Base-by-base conservation (phyloP, 192 early-diverging fungal genomes). In the Backusella psychrophila region DNA sequence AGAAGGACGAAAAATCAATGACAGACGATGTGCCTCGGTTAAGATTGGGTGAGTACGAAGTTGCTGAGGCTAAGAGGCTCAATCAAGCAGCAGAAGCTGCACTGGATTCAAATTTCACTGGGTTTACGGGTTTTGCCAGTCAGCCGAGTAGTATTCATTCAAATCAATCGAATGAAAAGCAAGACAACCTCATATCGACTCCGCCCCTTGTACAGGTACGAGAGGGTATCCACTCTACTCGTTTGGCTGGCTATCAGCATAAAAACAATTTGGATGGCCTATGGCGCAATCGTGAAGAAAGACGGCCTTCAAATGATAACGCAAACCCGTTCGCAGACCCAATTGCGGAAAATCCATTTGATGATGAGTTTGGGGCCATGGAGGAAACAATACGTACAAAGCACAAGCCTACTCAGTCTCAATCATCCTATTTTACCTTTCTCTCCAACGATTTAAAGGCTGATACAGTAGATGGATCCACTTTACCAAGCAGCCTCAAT, bases 291-390 rank as follows among this genome's bases (percentile, higher is more conserved):
- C 68, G 65, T 65, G 56, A 71, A 59, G 46, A 71, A 52, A 21
- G 69, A 7, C 21, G 69, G 2, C 21, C 46, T 21, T 65, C 69
- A 71, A 63, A 21, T 29, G 35, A 21, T 35, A 29, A 29, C 59
- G 7, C 26, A 63, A 73, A 81, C 33, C 79, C 79, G 1, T 81
- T 80, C 73, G 17, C 71, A 34, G 76, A 77, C 44, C 52, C 72
- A 8, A 29, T 1, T 17, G 12, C 53, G n/a, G 80, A 81, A 2
- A 74, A 81, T 39, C 80, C 80, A 1, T 81, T 81, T 75, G 80
- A 81, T 33, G 80, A 81, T 56, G 59, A 42, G 9, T 71, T 66
- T 66, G 44, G 17, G 8, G 53, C 46, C 29, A 46, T 36, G 7
- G 52, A 71, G 29, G 52, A 76, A 26, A 70, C 35, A 17, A 36